These are phyloP conservation scores for Meira miltonrushii DNA, from an alignment of 1,284 basidiomycete genomes.

Conservation along the genomic window DNA sequence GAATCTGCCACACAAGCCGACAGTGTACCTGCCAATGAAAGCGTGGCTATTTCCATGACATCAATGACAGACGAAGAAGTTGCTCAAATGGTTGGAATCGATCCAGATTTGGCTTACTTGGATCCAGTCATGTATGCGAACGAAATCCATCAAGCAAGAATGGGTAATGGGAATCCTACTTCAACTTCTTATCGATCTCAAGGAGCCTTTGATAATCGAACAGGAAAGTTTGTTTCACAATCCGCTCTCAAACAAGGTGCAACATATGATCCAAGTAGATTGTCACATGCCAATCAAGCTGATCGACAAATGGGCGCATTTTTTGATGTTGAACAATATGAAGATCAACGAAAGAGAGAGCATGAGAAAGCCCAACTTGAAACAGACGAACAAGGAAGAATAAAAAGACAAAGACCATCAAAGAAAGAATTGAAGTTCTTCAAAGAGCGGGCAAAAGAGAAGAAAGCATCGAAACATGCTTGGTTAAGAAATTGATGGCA, in stretches of 20 bases:
- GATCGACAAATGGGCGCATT: conserved; percentile 14
- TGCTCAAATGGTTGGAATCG: conserved; percentile 7
- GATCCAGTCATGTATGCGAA: conserved; percentile 13
- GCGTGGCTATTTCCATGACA: not conserved
- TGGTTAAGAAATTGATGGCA: conserved; percentile 11
- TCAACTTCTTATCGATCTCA: not conserved
- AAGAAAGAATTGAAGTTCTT: conserved; percentile 15
- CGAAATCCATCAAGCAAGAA: conserved; percentile 3
- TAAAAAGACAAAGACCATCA: conserved; percentile 6
- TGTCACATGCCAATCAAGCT: conserved; percentile 7
- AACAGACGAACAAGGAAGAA: not conserved
- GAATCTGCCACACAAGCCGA: not conserved
- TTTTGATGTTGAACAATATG: conserved; percentile 15
- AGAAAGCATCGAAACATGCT: conserved; percentile 11
- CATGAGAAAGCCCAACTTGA: not conserved
- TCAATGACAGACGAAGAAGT: conserved; percentile 10
- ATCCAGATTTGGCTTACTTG: conserved; percentile 17
- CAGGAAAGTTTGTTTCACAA: conserved; percentile 3
- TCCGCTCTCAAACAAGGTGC: not conserved
- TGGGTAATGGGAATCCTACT: not conserved
- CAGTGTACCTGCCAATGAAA: not conserved
- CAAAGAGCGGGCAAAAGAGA: conserved; percentile 13
- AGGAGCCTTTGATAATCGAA: conserved; percentile 9
- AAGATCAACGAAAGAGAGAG: conserved; percentile 6
- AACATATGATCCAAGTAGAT: not conserved